Evolutionary conservation across 2,329 filamentous ascomycete genomes (phyloP), one percentile per base, ranked within the genome.

Genomic region (Amylocarpus encephaloides): DNA sequence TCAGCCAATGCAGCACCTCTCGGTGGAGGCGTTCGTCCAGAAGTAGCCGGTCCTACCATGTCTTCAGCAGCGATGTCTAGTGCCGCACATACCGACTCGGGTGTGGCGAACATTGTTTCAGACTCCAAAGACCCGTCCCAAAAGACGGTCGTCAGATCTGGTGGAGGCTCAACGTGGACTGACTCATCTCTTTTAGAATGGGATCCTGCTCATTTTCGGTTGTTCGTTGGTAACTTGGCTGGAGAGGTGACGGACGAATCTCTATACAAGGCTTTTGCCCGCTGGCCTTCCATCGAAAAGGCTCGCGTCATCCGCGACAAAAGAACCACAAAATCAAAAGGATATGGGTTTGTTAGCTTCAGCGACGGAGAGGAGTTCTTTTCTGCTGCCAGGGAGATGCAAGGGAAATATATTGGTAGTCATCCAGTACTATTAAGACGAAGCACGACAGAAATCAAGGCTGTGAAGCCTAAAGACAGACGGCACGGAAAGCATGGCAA

Each of bases 401-500:
- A 96, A 64, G 91, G 91, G 61, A 97, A 98, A 72, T 98, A 98
- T 70, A 97, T 98, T 66, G 92, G 95, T 63, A 96, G 90, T 67
- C 93, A 97, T 68, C 93, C 93, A 0, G 88, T 96, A 26, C 74
- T 88, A 22, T 79, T 97, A 59, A 84, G 87, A 68, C 88, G 93
- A 67, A 89, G 88, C 58, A 95, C 85, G 59, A 95, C 92, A 5
- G 91, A 97, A 68, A 89, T 98, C 68, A 89, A 88, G 66, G 81
- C 89, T 4, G 76, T 83, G 11, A 77, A 76, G n/a, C 77, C 80
- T 59, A 82, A 80, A 63, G 84, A 86, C 51, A 78, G 80, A 39
- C 79, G 80, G 61, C 67, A 73, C 48, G 65, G 64, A 43, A 66
- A 69, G 53, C 18, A 45, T 33, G 67, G 68, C 36, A 67, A 64